Percentiles rank a stretch among this genome's conserved stretches.
Evolutionary conservation across 1,284 basidiomycete genomes (phyloP).

Genomic region (Cryptococcus hybrid): DNA sequence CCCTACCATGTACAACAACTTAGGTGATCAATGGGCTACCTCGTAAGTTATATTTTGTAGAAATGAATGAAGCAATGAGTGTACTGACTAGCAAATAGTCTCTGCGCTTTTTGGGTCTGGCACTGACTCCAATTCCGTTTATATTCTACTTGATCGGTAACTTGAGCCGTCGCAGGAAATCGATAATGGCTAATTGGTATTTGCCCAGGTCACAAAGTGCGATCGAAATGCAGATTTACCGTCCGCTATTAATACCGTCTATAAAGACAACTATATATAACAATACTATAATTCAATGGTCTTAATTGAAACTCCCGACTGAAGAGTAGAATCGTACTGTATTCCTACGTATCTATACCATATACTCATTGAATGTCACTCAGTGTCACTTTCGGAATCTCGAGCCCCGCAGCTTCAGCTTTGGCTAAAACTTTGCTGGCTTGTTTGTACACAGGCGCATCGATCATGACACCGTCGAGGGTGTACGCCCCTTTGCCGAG

Average conservation of each 20-base stretch:
- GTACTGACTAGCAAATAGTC: neutral
- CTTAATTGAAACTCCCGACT: too few species aligned
- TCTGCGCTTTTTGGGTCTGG: slow-evolving; percentile 18
- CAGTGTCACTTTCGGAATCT: slow-evolving; percentile 54
- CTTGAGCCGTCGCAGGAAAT: neutral
- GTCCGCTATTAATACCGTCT: slow-evolving; percentile 9
- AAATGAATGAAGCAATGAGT: neutral
- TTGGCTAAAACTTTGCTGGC: slow-evolving; percentile 64
- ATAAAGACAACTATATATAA: neutral
- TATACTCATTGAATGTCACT: slow-evolving; percentile 9
- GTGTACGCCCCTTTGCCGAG: slow-evolving; percentile 62
- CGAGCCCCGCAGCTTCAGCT: slow-evolving; percentile 63
- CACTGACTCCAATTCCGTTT: slow-evolving; percentile 25
- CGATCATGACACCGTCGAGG: slow-evolving; percentile 76
- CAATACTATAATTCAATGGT: too few species aligned
- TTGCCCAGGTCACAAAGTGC: slow-evolving; percentile 7
- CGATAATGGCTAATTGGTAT: neutral
- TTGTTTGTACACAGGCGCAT: slow-evolving; percentile 87
- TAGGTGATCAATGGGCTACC: slow-evolving; percentile 27
- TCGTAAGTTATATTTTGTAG: slow-evolving; percentile 13
- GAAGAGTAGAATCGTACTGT: too few species aligned
- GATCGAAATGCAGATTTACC: slow-evolving; percentile 12
- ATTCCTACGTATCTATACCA: too few species aligned
- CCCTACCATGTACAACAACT: slow-evolving; percentile 22
- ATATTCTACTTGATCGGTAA: slow-evolving; percentile 27